Evolutionary conservation across 1,139 yeast genomes (phyloP).

Genomic region (Magnusiomyces suaveolens): DNA sequence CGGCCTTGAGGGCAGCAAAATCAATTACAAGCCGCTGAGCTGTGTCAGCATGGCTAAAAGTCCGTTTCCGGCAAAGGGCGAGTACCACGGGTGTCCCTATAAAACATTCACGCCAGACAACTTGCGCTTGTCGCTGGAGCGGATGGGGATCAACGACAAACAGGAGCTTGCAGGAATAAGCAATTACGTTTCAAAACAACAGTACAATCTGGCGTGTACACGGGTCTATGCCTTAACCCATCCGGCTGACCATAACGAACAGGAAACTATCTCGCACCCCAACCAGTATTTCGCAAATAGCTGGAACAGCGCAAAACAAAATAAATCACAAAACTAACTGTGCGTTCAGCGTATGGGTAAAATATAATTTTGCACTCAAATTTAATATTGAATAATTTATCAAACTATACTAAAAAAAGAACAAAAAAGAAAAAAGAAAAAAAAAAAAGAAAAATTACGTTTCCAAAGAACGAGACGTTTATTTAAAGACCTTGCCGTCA

Average conservation of each 20-base stretch:
- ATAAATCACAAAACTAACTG: background rate
- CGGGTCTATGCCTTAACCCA: slow-evolving; percentile 80
- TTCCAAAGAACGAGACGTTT: background rate
- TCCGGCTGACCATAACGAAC: slow-evolving; percentile 32
- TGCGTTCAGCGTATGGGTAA: too few species aligned
- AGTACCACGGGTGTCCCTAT: slow-evolving; percentile 90
- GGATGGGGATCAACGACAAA: slow-evolving; percentile 62
- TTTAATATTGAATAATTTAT: background rate
- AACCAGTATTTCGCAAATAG: slow-evolving; percentile 71
- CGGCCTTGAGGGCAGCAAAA: slow-evolving; percentile 85
- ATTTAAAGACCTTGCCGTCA: slow-evolving; percentile 72
- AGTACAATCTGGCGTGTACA: slow-evolving; percentile 78
- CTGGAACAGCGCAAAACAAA: slow-evolving; percentile 5
- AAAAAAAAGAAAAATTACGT: background rate
- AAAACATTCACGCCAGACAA: slow-evolving; percentile 60
- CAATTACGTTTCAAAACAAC: slow-evolving; percentile 59
- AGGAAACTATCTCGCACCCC: slow-evolving; percentile 65
- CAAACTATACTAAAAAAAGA: too few species aligned
- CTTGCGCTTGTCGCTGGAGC: slow-evolving; percentile 44
- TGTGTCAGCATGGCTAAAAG: slow-evolving; percentile 67
- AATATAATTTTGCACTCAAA: background rate
- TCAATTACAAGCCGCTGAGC: slow-evolving; percentile 76
- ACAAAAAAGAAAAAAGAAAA: background rate
- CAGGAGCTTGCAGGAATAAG: slow-evolving; percentile 52
- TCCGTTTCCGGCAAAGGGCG: slow-evolving; percentile 62